These are phyloP conservation scores for Lichtheimia corymbifera DNA, from an alignment of 371 early-diverging fungal genomes.

Conservation along the genomic window DNA sequence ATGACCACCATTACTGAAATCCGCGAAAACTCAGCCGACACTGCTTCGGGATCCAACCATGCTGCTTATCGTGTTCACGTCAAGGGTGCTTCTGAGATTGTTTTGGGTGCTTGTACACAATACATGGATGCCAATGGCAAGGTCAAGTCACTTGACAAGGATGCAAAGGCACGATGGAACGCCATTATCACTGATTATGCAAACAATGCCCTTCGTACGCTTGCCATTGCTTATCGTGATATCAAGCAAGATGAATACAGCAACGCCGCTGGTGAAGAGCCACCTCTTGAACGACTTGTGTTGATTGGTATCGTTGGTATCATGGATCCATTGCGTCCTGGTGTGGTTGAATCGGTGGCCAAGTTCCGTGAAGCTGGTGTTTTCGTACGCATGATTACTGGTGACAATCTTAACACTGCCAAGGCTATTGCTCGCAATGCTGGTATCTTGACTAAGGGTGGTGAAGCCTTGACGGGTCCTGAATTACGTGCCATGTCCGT, in stretches of 20 bases:
- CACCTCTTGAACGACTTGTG: conserved; percentile 63
- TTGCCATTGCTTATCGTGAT: conserved; percentile 82
- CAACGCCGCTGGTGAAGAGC: conserved; percentile 52
- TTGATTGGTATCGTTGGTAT: conserved; percentile 89
- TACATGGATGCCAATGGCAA: conserved; percentile 62
- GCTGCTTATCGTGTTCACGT: conserved; percentile 62
- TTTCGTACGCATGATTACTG: conserved; percentile 96
- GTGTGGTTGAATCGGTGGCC: conserved; percentile 82
- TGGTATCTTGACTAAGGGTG: conserved; percentile 84
- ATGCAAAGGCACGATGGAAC: conserved; percentile 46
- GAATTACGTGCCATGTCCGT: conserved; percentile 79
- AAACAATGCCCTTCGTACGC: conserved; percentile 85
- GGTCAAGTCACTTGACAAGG: conserved; percentile 49
- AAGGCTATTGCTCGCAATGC: conserved; percentile 86
- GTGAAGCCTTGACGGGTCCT: conserved; percentile 87
- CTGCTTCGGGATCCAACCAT: conserved; percentile 19
- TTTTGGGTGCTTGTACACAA: conserved; percentile 62
- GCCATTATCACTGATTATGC: conserved; percentile 77
- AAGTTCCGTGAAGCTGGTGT: conserved; percentile 88
- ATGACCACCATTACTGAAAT: conserved; percentile 70
- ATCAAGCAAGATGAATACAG: conserved; percentile 32
- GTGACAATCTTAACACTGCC: conserved; percentile 93
- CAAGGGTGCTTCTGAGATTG: conserved; percentile 90
- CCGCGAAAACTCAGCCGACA: conserved; percentile 34
- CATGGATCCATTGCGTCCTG: conserved; percentile 90